Conservation (phyloP, 2,329 filamentous ascomycete species). For the Penicillium thymicola region DNA sequence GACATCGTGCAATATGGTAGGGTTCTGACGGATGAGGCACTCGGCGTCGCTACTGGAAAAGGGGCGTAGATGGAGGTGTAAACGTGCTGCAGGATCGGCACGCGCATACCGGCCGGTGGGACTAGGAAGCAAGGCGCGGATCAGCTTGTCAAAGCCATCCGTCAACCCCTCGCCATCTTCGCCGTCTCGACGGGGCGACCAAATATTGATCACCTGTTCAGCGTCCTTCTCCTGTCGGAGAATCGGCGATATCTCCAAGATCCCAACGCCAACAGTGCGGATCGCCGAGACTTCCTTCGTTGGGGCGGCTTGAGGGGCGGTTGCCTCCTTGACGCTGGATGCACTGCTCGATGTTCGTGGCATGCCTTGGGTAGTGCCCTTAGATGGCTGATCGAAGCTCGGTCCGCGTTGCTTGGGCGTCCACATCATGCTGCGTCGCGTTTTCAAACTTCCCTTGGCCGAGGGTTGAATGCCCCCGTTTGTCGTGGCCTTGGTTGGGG, state of each 20-base stretch:
- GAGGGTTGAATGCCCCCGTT: slow-evolving; percentile 29
- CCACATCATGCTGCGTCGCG: slow-evolving; percentile 48
- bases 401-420: slow-evolving; percentile 33
- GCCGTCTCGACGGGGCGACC: slow-evolving; percentile 60
- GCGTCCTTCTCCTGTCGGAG: slow-evolving; percentile 69
- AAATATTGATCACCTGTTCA: slow-evolving; percentile 74
- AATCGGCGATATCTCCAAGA: slow-evolving; percentile 70
- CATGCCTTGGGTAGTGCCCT: slow-evolving; percentile 25
- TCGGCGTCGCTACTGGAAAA: slow-evolving; percentile 79
- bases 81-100: slow-evolving; percentile 67
- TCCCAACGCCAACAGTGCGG: slow-evolving; percentile 71
- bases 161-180: slow-evolving; percentile 58
- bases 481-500: slow-evolving; percentile 25
- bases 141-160: slow-evolving; percentile 69
- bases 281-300: slow-evolving; percentile 49
- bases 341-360: slow-evolving; percentile 34
- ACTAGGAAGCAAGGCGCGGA: slow-evolving; percentile 71
- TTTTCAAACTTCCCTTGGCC: slow-evolving; percentile 37
- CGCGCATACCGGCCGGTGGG: slow-evolving; percentile 71
- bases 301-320: slow-evolving; percentile 18
- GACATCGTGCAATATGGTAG: slow-evolving; percentile 79
- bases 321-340: slow-evolving; percentile 26
- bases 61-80: slow-evolving; percentile 75
- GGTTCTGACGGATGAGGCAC: slow-evolving; percentile 75
- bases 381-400: slow-evolving; percentile 30